A percentile compares a stretch with the other conserved stretches of the same genome.
These are phyloP conservation scores for Pseudogymnoascus sp. DNA, from an alignment of 2,329 filamentous ascomycete species.

Conservation along the genomic window DNA sequence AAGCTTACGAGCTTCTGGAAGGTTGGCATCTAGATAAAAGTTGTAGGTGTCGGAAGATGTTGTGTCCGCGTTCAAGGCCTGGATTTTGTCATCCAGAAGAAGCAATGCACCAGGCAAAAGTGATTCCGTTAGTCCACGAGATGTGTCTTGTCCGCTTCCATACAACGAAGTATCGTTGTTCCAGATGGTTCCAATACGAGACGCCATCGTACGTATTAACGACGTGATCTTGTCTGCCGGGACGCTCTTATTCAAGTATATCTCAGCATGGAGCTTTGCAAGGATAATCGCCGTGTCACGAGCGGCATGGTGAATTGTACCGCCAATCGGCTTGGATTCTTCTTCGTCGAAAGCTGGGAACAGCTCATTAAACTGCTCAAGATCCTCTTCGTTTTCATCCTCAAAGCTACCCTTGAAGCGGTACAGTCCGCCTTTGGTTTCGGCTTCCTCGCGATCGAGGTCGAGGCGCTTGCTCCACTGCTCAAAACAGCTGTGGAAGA, in stretches of 20 bases:
- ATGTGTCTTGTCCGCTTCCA: constrained; percentile 20
- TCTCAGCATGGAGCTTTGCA: constrained; percentile 47
- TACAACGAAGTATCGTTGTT: constrained; percentile 13
- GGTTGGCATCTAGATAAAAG: constrained; percentile 79
- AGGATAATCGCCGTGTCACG: constrained; percentile 43
- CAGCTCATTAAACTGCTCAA: constrained; percentile 66
- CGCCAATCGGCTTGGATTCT: constrained; percentile 18
- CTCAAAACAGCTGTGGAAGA: constrained; percentile 64
- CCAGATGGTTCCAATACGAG: constrained; percentile 20
- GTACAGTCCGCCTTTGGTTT: constrained; percentile 68
- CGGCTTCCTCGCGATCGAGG: constrained; percentile 65
- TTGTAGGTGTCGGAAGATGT: constrained; percentile 54
- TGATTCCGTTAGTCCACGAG: constrained; percentile 36
- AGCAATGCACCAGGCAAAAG: constrained; percentile 61
- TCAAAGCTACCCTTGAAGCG: constrained; percentile 71
- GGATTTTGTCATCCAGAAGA: constrained; percentile 52
- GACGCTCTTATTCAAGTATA: constrained; percentile 26
- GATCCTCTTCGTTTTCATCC: constrained; percentile 64
- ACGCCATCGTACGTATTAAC: constrained; percentile 25
- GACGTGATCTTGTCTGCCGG: constrained; percentile 23
- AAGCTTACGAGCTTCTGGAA: constrained; percentile 65
- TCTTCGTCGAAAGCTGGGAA: constrained; percentile 67
- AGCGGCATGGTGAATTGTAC: constrained; percentile 14
- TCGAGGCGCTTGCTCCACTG: constrained; percentile 73
- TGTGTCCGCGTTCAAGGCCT: constrained; percentile 34